Conservation (phyloP, 352 stramenopile genomes). For the Globisporangium nodosum region DNA sequence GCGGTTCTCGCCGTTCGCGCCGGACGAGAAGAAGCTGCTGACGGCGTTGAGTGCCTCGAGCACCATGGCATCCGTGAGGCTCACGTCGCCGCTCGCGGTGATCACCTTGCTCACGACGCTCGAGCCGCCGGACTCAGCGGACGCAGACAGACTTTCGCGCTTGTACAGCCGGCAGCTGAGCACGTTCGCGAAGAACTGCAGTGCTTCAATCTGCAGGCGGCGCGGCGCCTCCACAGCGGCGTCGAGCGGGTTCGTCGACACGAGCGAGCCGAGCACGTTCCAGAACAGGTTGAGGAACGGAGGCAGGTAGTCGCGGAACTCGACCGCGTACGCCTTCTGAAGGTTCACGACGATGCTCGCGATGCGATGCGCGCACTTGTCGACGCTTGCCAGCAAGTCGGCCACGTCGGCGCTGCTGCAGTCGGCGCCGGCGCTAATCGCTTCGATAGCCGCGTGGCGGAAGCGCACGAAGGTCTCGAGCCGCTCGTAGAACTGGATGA, state of each 20-base stretch:
- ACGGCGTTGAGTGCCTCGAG: conserved; percentile 58
- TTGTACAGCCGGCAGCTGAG: conserved; percentile 81
- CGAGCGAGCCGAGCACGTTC: conserved; percentile 35
- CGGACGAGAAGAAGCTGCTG: conserved; percentile 40
- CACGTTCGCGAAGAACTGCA: conserved; percentile 82
- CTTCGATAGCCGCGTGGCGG: conserved; percentile 15
- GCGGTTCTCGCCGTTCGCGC: conserved; percentile 18
- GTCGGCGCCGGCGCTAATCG: conserved; percentile 1
- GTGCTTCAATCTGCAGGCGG: conserved; percentile 59
- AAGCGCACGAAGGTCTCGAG: conserved; percentile 55
- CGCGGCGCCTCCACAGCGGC: conserved; percentile 13
- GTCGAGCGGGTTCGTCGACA: conserved; percentile 6
- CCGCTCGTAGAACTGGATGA: conserved; percentile 72
- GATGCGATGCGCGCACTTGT: conserved; percentile 67
- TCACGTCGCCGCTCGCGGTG: conserved; percentile 68
- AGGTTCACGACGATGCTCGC: conserved; percentile 58
- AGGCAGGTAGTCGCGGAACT: conserved; percentile 75
- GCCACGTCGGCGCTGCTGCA: not conserved
- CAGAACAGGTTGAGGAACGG: conserved; percentile 67
- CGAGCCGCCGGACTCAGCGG: conserved; percentile 29
- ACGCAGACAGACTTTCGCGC: conserved; percentile 43
- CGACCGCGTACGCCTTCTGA: conserved; percentile 78
- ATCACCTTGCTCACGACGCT: conserved; percentile 71
- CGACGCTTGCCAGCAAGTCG: conserved; percentile 16
- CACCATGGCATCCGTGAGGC: conserved; percentile 73